These are phyloP conservation scores for Fraxinus paxiana DNA, from an alignment of 305 asterid species.

Conservation along the genomic window DNA sequence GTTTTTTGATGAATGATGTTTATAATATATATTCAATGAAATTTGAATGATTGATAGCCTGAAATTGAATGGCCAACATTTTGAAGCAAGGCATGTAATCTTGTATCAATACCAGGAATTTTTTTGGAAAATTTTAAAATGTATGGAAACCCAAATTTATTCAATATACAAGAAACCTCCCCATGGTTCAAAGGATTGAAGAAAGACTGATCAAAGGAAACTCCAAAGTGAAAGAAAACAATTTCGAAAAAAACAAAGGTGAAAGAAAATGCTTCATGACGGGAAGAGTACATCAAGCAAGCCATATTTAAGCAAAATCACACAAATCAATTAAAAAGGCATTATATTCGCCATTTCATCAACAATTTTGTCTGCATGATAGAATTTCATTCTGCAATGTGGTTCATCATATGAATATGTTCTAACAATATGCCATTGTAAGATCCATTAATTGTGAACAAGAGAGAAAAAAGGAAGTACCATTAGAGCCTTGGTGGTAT, in stretches of 20 bases:
- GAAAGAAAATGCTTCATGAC: neutral
- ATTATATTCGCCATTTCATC: neutral
- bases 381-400: neutral
- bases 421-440: neutral
- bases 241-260: neutral
- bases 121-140: neutral
- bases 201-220: neutral
- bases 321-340: neutral
- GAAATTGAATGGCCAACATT: neutral
- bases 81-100: neutral
- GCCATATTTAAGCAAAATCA: neutral
- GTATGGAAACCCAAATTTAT: neutral
- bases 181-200: neutral
- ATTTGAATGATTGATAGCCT: neutral
- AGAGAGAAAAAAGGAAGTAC: slow-evolving; percentile 29
- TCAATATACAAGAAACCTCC: neutral
- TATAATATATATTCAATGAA: neutral
- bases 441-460: neutral
- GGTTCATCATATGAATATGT: neutral
- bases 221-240: neutral
- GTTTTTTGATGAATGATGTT: neutral
- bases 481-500: slow-evolving; percentile 89
- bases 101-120: neutral
- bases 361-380: neutral
- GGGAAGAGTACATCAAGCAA: neutral